Conservation (phyloP, 202 grass and related monocot genomes). For the Digitaria exilis region DNA sequence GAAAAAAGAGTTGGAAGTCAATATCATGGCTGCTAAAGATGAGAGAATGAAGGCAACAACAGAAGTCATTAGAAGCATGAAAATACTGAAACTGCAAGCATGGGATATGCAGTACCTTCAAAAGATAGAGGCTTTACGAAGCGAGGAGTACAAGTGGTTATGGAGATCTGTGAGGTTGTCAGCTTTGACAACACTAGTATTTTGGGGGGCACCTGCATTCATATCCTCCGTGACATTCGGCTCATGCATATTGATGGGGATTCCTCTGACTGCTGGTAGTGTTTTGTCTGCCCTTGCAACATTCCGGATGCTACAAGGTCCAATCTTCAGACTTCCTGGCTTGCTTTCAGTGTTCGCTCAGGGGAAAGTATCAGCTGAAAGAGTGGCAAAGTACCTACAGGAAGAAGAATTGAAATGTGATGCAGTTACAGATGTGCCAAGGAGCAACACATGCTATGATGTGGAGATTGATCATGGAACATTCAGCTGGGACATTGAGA, state of each 20-base stretch:
- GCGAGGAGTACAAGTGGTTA: conserved; percentile 72
- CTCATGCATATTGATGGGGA: conserved; percentile 77
- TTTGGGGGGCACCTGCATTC: conserved; percentile 82
- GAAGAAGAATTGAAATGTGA: conserved; percentile 82
- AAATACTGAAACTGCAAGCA: conserved; percentile 97
- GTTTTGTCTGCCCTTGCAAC: conserved; percentile 95
- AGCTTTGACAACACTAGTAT: conserved; percentile 71
- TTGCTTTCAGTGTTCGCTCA: conserved; percentile 67
- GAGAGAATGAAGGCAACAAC: conserved; percentile 86
- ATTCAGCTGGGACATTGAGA: conserved; percentile 83
- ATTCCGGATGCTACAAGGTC: conserved; percentile 89
- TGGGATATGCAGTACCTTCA: conserved; percentile 83
- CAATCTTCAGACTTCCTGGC: conserved; percentile 55
- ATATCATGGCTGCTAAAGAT: conserved; percentile 93
- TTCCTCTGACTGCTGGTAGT: conserved; percentile 84
- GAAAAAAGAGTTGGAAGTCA: conserved; percentile 72
- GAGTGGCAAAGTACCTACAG: conserved; percentile 80
- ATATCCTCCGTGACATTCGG: conserved; percentile 92
- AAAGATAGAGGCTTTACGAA: conserved; percentile 72
- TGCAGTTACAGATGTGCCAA: conserved; percentile 55
- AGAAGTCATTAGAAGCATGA: conserved; percentile 92
- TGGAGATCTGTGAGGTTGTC: conserved; percentile 65
- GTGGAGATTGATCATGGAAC: conserved; percentile 72
- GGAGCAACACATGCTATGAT: conserved; percentile 52
- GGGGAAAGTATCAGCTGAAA: conserved; percentile 91